Base-by-base conservation (phyloP, 768 basidiomycete genomes). In the Lepiota brunneoincarnata region DNA sequence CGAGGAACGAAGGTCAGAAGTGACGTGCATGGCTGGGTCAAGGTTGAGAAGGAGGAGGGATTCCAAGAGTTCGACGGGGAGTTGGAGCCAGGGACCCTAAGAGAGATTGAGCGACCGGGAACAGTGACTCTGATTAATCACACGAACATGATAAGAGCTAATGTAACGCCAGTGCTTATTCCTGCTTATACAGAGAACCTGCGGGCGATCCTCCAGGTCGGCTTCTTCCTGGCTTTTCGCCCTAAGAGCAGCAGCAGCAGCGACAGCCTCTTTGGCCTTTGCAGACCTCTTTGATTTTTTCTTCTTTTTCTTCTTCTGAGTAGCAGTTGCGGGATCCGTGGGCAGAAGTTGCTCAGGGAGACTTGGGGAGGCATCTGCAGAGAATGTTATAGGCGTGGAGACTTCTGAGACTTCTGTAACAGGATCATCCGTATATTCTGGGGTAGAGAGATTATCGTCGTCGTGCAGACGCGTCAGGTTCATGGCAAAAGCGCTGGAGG, bases 91-190 rank as follows among this genome's bases (percentile, higher is more conserved):
- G 7, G 91, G 91, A 12, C 93, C 93, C 92, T 95, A 64, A 37
- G 47, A 60, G 56, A 57, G 44, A 42, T 53, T 63, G 49, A 63
- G 61, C 34, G 56, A 37, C 42, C 34, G 17, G 53, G 55, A 37
- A 62, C 47, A 42, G 36, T 38, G 18, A 58, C 46, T 49, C 34
- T 17, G 46, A 53, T 20, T 39, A 56, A 59, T 40, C 38, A 56
- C 43, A 83, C 86, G 56, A 72, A 91, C 91, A 67, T 92, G 90
- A 67, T 90, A 93, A 20, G 91, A 91, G 70, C 89, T 91, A 71
- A 94, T 93, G 63, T 93, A 93, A 24, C 86, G 83, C 93, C 92
- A 93, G 63, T 95, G 93, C 68, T 95, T 95, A 74, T 94, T 93
- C 60, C 93, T 81, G 71, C 88, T 91, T 62, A 95, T 94, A 67